Base-by-base conservation (phyloP, 1,139 yeast species). In the Nakaseomyces kungkrabaensis region DNA sequence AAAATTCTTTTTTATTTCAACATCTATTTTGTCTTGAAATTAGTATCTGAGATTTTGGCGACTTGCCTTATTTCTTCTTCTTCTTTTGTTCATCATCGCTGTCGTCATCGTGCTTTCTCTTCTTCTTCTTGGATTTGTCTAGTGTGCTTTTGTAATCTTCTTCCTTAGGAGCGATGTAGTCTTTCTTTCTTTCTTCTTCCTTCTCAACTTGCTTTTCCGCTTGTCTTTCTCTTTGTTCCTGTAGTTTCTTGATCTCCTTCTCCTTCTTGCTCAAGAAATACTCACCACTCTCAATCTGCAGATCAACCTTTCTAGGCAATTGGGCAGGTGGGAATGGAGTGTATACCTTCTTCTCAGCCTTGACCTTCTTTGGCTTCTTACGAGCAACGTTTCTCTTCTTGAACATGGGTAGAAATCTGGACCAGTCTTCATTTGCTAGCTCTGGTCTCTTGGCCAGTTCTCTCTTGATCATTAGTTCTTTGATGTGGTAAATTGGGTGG, bases 291-390 rank as follows among this genome's bases (percentile, higher is more conserved):
- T 92, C 98, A 70, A 94, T 89, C 72, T 90, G 95, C 67, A 90
- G 73, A 79, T 94, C 99, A 69, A 94, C 76, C 85, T 92, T 90
- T 75, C 98, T 84, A 65, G 97, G 98, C 59, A 80, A 79, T 71
- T 88, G 99, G 52, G 88, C 87, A 59, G 98, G 98, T 71, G 99
- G 99, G 89, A 94, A 94, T 65, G 98, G 98, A 33, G 98, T 92
- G 78, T 92, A 92, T 3, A 80, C 83, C 71, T 82, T 88, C 85
- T 85, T 85, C 68, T 84, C 86, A 59, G 72, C 77, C 62, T 68
- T 70, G 60, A 72, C 71, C 68, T 77, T 78, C 73, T 79, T 82
- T 56, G 92, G 86, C 75, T 82, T 83, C 84, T 86, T 87, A 66
- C 98, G 82, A 43, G 95, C 95, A 57, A 92, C 96, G 62, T 89